Evolutionary conservation across 192 early-diverging fungal genomes (phyloP), one percentile per base, ranked within the genome.

Genomic region (Coemansia javaensis): DNA sequence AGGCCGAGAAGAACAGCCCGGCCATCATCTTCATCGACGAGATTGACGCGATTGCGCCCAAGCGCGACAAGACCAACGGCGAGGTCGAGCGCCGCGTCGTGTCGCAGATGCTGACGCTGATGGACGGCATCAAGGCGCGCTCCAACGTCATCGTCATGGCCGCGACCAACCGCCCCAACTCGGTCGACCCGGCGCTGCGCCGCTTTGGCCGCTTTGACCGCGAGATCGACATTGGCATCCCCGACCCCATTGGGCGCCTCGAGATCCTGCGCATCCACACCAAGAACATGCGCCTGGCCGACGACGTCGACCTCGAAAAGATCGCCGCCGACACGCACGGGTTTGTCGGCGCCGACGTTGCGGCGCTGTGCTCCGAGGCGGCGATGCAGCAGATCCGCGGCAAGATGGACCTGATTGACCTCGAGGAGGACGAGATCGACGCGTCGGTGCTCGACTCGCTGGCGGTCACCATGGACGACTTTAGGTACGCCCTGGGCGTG

Each of bases 331-430:
- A 99, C 66, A 97, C 94, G 16, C 96, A 98, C 61, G 96, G 96
- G 47, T 92, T 88, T 69, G 94, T 97, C 40, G 96, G 96, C 55
- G 89, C 94, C 27, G 96, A 99, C 79, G 75, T 97, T 55, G 94
- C 94, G 17, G 90, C 92, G 10, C 82, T 99, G 57, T 98, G 94
- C 71, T 98, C 96, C 11, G 96, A 98, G 77, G 96, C 94, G 13
- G 96, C 96, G 25, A 97, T 98, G 92, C 94, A 98, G 75, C 94
- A 98, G 75, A 99, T 98, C 54, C 91, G 94, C 56, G 96, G 94
- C 63, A 99, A 98, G 84, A 97, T 98, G 94, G 94, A 99, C 47
- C 73, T 86, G 31, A 97, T 99, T 70, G 96, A 98, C 59, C 74
- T 98, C 4, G 96, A 99, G 45, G 94, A 99, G 53, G 96, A 98